Evolutionary conservation across 805 yeast species (phyloP), one percentile per base, ranked within the genome.

Genomic region (Starmerella etchellsii): DNA sequence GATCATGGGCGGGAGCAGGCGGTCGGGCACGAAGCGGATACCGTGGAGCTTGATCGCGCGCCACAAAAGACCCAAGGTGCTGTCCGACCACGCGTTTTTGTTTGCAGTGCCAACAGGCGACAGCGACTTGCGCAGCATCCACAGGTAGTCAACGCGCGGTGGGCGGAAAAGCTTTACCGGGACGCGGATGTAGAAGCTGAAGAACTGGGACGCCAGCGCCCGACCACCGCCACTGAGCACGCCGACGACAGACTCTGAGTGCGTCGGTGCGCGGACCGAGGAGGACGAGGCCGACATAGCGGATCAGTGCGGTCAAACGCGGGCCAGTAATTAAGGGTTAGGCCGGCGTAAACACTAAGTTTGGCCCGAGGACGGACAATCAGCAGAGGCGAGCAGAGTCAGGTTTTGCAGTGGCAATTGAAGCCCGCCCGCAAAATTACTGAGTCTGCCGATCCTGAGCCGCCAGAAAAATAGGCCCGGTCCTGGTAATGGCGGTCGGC

Each of bases 81-180:
- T 81, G 58, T 87, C 94, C 2, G 91, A 78, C 47, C 72, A 61
- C 34, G 59, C 56, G 58, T 61, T 61, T 1, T 67, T 66, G 44
- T 51, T 49, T 14, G 33, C 27, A 18, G 27, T 15, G n/a, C 30
- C 22, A 2, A 30, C 40, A 7, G 40, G 24, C 23, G 34, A 27
- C 29, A 37, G 37, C 31, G 49, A 41, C 37, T 54, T 32, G 26
- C 66, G 44, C 4, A 67, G 61, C 23, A 65, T 50, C 15, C 56
- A 55, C 22, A 83, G 64, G 53, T 82, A 84, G 58, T 88, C 97
- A 46, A 88, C 81, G 31, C 96, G 64, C 3, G 94, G 77, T 1
- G 97, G 97, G 27, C 94, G 66, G 58, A 88, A 88, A 19, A 87
- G 67, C 63, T 88, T 87, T 33, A 84, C 80, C 1, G 77, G 77